Conservation (phyloP, 768 basidiomycete genomes). For the Boletellus sp. region DNA sequence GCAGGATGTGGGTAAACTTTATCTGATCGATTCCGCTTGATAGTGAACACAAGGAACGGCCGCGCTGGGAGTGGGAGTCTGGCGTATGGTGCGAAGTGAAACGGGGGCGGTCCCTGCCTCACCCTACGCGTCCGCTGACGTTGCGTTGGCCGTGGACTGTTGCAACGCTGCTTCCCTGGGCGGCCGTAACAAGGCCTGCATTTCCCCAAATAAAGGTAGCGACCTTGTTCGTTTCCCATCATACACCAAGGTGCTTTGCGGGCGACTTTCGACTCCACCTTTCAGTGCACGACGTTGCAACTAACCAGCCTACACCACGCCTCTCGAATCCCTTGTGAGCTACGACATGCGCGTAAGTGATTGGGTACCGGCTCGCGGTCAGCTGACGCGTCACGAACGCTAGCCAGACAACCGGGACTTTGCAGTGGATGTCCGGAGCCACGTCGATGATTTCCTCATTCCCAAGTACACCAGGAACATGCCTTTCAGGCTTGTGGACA, state of each 20-base stretch:
- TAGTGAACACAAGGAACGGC: not conserved
- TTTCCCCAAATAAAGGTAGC: too few relatives aligned
- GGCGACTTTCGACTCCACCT: not conserved
- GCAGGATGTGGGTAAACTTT: not conserved
- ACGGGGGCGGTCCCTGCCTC: too few relatives aligned
- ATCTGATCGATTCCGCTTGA: slow-evolving; percentile 3
- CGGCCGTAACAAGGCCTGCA: too few relatives aligned
- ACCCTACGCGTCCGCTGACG: too few relatives aligned
- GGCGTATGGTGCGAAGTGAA: too few relatives aligned
- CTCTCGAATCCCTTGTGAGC: not conserved
- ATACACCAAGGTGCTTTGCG: not conserved
- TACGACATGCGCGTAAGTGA: slow-evolving; percentile 7
- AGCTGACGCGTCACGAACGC: not conserved
- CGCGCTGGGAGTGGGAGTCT: too few relatives aligned
- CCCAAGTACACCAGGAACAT: slow-evolving; percentile 12
- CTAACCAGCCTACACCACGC: not conserved
- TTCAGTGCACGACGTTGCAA: not conserved
- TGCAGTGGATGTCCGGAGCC: slow-evolving; percentile 8
- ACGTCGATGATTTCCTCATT: slow-evolving; percentile 15
- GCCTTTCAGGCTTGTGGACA: slow-evolving; percentile 25
- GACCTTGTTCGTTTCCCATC: not conserved
- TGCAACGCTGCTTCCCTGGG: too few relatives aligned
- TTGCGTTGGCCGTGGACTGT: too few relatives aligned
- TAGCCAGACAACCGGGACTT: slow-evolving; percentile 7
- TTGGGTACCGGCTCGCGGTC: not conserved